Evolutionary conservation across 108 stramenopile species (phyloP).

Genomic region (Conticribra weissflogii): DNA sequence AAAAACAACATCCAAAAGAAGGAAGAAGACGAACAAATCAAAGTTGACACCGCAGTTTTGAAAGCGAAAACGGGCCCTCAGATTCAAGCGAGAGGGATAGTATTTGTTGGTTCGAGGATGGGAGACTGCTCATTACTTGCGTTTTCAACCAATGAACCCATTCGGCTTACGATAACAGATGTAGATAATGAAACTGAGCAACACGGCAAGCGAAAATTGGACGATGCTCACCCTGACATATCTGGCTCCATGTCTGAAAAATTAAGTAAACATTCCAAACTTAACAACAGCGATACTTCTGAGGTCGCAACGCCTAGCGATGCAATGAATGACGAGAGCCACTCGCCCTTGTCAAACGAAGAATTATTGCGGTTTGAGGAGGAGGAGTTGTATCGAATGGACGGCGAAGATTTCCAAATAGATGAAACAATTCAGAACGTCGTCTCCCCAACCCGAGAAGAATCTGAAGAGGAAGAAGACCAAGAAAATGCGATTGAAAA

Average conservation of each 20-base stretch:
- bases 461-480: slow-evolving; percentile 33
- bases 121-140: slow-evolving; percentile 83
- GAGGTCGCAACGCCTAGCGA: slow-evolving; percentile 24
- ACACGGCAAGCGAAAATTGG: slow-evolving; percentile 33
- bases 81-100: slow-evolving; percentile 56
- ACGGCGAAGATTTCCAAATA: slow-evolving; percentile 5
- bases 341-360: slow-evolving; percentile 18
- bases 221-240: slow-evolving; percentile 8
- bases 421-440: slow-evolving; percentile 38
- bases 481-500: too few relatives aligned
- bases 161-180: slow-evolving; percentile 32
- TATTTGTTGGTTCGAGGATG: slow-evolving; percentile 82
- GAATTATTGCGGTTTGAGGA: slow-evolving; percentile 74
- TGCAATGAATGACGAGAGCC: slow-evolving; percentile 14
- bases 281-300: slow-evolving; percentile 4
- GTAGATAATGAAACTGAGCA: slow-evolving; percentile 14
- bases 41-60: slow-evolving; percentile 4
- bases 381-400: slow-evolving; percentile 70
- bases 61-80: not conserved
- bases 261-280: slow-evolving; percentile 20
- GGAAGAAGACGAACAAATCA: slow-evolving; percentile 10
- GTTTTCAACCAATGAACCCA: slow-evolving; percentile 60
- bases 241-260: slow-evolving; percentile 28
- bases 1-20: slow-evolving; percentile 7
- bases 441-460: slow-evolving; percentile 60